Base-by-base conservation (phyloP, 495 filamentous ascomycete species). In the Copromyces sp. region DNA sequence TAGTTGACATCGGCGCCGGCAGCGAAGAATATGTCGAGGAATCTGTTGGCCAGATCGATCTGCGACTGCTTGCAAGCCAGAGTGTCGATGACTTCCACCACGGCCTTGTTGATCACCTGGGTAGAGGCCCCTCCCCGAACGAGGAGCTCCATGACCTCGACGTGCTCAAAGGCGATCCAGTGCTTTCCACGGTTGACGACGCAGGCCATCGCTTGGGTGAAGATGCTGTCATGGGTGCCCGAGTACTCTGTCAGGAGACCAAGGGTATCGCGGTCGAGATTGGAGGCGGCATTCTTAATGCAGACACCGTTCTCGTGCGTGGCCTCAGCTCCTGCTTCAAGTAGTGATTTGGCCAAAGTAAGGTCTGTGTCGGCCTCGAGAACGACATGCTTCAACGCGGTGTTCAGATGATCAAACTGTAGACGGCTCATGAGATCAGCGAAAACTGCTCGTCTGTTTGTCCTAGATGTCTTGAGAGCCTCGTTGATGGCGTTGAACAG, bases 1-100 rank as follows among this genome's bases (percentile, higher is more conserved):
- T 81, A 77, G 70, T 84, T 83, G 45, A 83, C 79, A 72, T 84
- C 79, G 12, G 78, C 83, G 2, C 78, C 77, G 11, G 81, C 71
- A 5, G 77, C 79, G 32, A 85, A 78, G 17, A 85, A 74, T 4
- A 78, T 69, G 42, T 79, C 77, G n/a, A 81, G 69, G 14, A 84
- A 75, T 8, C 74, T 69, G 41, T 77, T 76, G 3, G 80, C 80
- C 4, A 84, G 8, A 24, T 79, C 69, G 6, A 71, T 74, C 20
- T 75, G 72, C 2, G 77, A 65, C 16, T 76, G 70, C 24, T 77
- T 69, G 68, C 80, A 77, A 8, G 75, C 78, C 7, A 81, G 71
- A 16, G 80, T 73, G 39, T 83, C 76, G 4, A 84, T 76, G 3
- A 84, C 78, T 24, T 83, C 77, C 0, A 83, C 75, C 68, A 85